Base-by-base conservation (phyloP, 176 grass and related monocot species). In the Oryza meyeriana region DNA sequence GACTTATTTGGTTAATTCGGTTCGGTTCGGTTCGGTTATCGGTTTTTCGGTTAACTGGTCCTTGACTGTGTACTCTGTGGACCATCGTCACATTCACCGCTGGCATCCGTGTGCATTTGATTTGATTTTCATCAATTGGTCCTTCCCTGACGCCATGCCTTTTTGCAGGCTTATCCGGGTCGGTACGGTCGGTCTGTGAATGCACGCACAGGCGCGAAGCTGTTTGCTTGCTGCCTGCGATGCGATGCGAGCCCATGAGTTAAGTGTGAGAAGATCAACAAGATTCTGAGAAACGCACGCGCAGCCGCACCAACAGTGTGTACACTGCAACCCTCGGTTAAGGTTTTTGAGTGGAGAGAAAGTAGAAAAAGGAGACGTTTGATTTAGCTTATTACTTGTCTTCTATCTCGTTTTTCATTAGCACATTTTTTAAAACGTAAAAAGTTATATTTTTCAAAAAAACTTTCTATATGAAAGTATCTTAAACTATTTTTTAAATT, bases 61-160 rank as follows among this genome's bases (percentile, higher is more conserved):
- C n/a, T n/a, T n/a, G n/a, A n/a, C 1, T 55, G 50, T 59, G 55
- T 25, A 59, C 4, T 0, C 22, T 59, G 12, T 14, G 55, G 22
- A 59, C 55, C 55, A n/a, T 25, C 22, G 20, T 10, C 55, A 8
- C 55, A 25, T 59, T 59, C 55, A 25, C 8, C 55, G 22, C 55
- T 59, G 55, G 55, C 55, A 10, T 59, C 55, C 22, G 38, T 71
- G 52, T 20, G 69, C 69, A 32, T 40, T 65, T 16, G 57, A 79
- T 72, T 40, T 85, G 59, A 48, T 66, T 66, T 59, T 59, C 55
- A 25, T 59, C 36, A 48, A 22, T 74, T 20, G 33, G 50, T n/a
- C 72, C 69, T 36, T 45, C n/a, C 12, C 45, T 68, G 77, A 75
- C 34, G 32, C 69, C 38, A 63, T 61, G 50, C 18, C 82, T 8